A percentile compares a stretch with the other conserved stretches of the same genome.
phyloP scores from a whole-genome alignment of 169 alveolate genomes.

The Nephromyces sp. region DNA sequence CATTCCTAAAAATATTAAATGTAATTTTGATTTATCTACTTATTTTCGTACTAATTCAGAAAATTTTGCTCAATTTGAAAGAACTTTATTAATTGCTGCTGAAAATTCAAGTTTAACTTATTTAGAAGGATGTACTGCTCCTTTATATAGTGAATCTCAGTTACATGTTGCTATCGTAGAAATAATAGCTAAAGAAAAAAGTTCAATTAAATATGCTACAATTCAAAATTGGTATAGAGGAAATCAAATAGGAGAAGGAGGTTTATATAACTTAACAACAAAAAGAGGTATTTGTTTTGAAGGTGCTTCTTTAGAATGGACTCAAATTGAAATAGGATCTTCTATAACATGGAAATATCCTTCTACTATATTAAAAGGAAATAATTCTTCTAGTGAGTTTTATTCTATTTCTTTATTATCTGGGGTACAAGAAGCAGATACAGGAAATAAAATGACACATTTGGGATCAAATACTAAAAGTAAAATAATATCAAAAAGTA shows the following conservation, averaged over 20 bases:
- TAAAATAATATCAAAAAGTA: slow-evolving; percentile 21
- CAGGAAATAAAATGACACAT: slow-evolving; percentile 34
- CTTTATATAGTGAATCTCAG: slow-evolving; percentile 13
- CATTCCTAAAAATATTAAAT: not conserved
- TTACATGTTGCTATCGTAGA: slow-evolving; percentile 37
- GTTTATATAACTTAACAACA: slow-evolving; percentile 31
- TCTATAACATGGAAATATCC: slow-evolving; percentile 28
- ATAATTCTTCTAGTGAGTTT: slow-evolving; percentile 6
- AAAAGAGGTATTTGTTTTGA: slow-evolving; percentile 19
- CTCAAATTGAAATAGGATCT: slow-evolving; percentile 26
- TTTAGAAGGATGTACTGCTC: slow-evolving; percentile 36
- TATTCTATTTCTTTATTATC: slow-evolving; percentile 10
- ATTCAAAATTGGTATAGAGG: slow-evolving; percentile 34
- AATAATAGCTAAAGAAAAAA: slow-evolving; percentile 4
- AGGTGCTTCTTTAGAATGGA: not conserved
- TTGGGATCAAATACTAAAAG: slow-evolving; percentile 10
- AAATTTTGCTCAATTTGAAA: slow-evolving; percentile 26
- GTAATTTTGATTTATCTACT: slow-evolving; percentile 19
- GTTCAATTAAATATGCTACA: slow-evolving; percentile 14
- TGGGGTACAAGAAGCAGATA: slow-evolving; percentile 23
- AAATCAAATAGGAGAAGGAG: slow-evolving; percentile 25
- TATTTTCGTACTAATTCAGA: slow-evolving; percentile 22
- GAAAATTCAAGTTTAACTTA: slow-evolving; percentile 5
- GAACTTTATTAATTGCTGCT: slow-evolving; percentile 20
- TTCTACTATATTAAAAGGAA: slow-evolving; percentile 7